phyloP scores from a whole-genome alignment of 2,329 filamentous ascomycete genomes.

The Didymella pinodella region DNA sequence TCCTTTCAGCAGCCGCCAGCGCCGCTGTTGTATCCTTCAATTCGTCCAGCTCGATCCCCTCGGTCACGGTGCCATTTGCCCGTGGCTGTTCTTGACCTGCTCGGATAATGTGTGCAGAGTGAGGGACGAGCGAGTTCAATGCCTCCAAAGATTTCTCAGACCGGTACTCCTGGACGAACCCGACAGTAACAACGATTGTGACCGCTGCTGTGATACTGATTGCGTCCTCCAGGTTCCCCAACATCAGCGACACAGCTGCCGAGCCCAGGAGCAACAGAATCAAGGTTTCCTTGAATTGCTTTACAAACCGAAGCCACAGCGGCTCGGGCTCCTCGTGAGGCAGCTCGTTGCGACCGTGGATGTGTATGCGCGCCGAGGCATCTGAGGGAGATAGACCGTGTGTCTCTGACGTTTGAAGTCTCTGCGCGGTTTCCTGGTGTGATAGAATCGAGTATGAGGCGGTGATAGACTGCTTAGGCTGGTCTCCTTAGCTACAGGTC shows the following conservation, averaged over 20 bases:
- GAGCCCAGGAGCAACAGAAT: constrained; percentile 92
- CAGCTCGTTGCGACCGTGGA: constrained; percentile 91
- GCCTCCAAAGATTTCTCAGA: constrained; percentile 98
- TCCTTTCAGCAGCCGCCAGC: constrained; percentile 71
- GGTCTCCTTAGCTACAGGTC: constrained; percentile 19
- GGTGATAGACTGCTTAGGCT: constrained; percentile 51
- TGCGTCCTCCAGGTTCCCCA: constrained; percentile 94
- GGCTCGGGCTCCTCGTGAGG: constrained; percentile 93
- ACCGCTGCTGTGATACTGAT: constrained; percentile 95
- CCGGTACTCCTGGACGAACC: constrained; percentile 96
- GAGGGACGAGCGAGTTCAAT: constrained; percentile 89
- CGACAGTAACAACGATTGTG: constrained; percentile 94
- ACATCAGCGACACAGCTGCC: constrained; percentile 83
- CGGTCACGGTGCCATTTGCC: constrained; percentile 35
- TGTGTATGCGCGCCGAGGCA: constrained; percentile 78
- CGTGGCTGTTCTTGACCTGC: constrained; percentile 37
- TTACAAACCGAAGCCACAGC: constrained; percentile 91
- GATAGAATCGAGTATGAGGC: constrained; percentile 70
- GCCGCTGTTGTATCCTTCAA: constrained; percentile 64
- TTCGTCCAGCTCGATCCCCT: constrained; percentile 58
- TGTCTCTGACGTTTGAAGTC: constrained; percentile 81
- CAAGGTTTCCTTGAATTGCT: constrained; percentile 95
- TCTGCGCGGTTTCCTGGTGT: constrained; percentile 78
- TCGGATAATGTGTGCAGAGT: constrained; percentile 93
- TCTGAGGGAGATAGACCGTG: constrained; percentile 83